Base-by-base conservation (phyloP, 306 rosid species). In the Trichosanthes truncata region DNA sequence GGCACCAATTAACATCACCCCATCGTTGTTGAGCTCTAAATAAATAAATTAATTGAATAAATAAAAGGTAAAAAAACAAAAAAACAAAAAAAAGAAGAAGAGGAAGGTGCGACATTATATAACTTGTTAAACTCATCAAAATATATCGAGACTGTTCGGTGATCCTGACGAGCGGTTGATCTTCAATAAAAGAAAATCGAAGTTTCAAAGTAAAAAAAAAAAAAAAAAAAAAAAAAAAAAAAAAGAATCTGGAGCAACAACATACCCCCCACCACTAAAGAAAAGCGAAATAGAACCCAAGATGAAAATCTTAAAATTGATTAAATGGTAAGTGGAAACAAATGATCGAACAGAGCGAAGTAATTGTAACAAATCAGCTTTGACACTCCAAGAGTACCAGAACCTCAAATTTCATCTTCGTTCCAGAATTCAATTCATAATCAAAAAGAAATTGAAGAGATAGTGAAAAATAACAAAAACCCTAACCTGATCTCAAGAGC, bases 401-500 rank as follows among this genome's bases (percentile, higher is more conserved):
- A 43, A 72, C 2, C 57, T 72, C 12, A 6, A 31, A 13, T 76
- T 23, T 35, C 14, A 18, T 35, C 79, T 20, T 13, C 45, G 0
- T 10, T n/a, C 33, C 26, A 35, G 14, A 56, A 55, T 15, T 46
- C 60, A 38, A 63, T 13, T 33, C 55, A 67, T 9, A 77, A 57
- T 3, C 6, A 15, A 65, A 63, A 18, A 20, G 53, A 68, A 57
- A 26, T 18, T 15, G 4, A 25, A 38, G 21, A 43, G 26, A 48
- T 10, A 20, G n/a, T 49, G 60, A 75, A 56, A 46, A 78, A 35
- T 18, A 56, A 51, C 31, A 74, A 81, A 81, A 86, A 84, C 81
- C 82, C 82, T 79, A 89, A 95, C 99, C 97, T 93, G 86, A 92
- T 95, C 83, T 95, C 99, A 1, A 95, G 92, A 82, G 94, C 92